Base-by-base conservation (phyloP, 192 early-diverging fungal genomes). In the Backusella macrospora region DNA sequence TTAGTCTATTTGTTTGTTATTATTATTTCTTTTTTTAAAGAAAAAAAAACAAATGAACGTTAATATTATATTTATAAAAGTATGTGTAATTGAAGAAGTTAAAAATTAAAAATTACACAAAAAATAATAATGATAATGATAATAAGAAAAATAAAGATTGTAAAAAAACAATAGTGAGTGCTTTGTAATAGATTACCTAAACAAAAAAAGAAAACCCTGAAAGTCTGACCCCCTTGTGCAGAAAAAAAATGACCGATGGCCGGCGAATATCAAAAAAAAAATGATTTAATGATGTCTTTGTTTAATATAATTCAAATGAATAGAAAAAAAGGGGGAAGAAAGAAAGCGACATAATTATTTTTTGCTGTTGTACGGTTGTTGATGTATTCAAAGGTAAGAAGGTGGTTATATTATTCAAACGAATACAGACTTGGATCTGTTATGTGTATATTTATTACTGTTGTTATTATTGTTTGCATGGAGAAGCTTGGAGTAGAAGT, bases 241-340 rank as follows among this genome's bases (percentile, higher is more conserved):
- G 52, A 59, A 59, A 59, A 55, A 55, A 59, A 59, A 59, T 59
- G 52, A 59, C 52, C 52, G 52, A 59, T 59, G 52, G 0, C 52
- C 52, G 52, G 52, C 26, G 52, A 59, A 59, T 59, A 59, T 59
- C 18, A 26, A 26, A 9, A 3, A 26, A 26, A 9, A 3, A 8
- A 1, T 26, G 21, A 26, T 59, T 10, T 26, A 59, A 59, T 26
- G 4, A 4, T 26, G 21, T 59, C 26, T 59, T 23, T 59, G 21
- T 59, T 59, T 34, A 34, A 34, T 34, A 34, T 59, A 59, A 59
- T 59, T 59, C 10, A 59, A 59, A 23, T 21, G 9, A 12, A 59
- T 59, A 9, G 5, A 59, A 59, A 34, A 34, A 34, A 59, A 23
- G 8, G 18, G 52, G 12, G 21, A 26, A 23, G 3, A 26, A 26